Evolutionary conservation across 1,139 yeast species (phyloP), one percentile per base, ranked within the genome.

Genomic region (Candida sojae): DNA sequence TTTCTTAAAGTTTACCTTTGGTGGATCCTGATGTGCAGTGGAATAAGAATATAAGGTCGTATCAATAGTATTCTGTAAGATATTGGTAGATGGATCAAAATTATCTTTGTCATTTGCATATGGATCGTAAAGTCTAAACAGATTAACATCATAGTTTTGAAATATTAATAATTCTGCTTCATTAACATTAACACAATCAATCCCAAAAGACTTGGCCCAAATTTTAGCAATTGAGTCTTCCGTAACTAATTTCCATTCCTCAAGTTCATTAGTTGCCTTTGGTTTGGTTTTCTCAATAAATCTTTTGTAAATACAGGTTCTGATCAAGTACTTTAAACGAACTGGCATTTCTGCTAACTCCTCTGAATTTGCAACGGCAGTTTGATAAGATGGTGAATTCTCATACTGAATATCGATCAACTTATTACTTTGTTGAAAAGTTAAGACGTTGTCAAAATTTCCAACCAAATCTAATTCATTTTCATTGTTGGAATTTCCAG

Each of bases 131-230:
- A 49, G 38, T 39, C 56, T 54, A 42, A 61, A 57, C 47, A 52
- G 61, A 51, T 67, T 71, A 25, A 68, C 68, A 53, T 75, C 78
- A 47, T 68, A 66, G 40, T 64, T 66, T 47, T 70, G 68, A 50
- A 77, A 68, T 10, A 75, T 61, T 17, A 75, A 60, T 32, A 72
- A 63, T 52, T 82, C 84, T 0, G 83, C 82, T 56, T 80, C 82
- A 51, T 75, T 77, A 12, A 82, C 72, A 52, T 77, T 78, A 54
- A 79, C 59, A 45, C 83, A 77, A 37, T 71, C 71, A 40, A 83
- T 67, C 1, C 83, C 83, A 59, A 71, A 83, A 51, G 84, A 72
- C 41, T 67, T 64, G n/a, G 79, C 73, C 87, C 88, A 83, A 6
- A 77, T 70, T 38, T 70, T 68, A 5, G 83, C 74, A 5, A 75